Percentiles rank a stretch among this genome's conserved stretches.
Conservation (phyloP, 2,329 filamentous ascomycete genomes). For the Akanthomyces lecanii region DNA sequence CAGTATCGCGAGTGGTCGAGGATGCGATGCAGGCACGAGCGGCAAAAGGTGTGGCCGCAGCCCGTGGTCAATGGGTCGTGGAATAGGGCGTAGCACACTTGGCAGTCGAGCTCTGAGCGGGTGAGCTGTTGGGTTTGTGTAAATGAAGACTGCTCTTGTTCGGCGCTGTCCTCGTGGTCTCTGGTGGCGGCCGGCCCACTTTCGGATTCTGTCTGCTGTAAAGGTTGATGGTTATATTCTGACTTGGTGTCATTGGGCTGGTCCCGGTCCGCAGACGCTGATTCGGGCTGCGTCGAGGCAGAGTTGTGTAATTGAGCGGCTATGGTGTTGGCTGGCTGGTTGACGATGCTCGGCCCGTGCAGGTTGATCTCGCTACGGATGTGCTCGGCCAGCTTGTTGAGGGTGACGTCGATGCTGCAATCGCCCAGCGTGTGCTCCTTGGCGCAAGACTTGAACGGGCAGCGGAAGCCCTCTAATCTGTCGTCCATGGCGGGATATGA, state of each 20-base stretch:
- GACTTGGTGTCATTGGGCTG: neutral
- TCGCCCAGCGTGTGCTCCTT: constrained; percentile 73
- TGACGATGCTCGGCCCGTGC: neutral
- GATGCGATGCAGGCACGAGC: constrained; percentile 69
- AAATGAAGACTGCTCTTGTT: constrained; percentile 29
- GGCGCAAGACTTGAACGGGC: constrained; percentile 63
- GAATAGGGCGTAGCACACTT: constrained; percentile 80
- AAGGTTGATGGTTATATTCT: neutral
- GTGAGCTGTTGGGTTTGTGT: constrained; percentile 56
- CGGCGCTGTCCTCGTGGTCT: neutral
- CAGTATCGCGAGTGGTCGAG: constrained; percentile 75
- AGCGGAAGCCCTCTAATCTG: constrained; percentile 67
- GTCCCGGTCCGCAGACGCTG: neutral
- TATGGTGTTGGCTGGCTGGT: neutral
- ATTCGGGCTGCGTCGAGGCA: neutral
- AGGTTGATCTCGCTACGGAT: constrained; percentile 49
- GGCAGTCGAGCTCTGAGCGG: constrained; percentile 75
- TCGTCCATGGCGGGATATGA: constrained; percentile 70
- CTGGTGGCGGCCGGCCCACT: neutral
- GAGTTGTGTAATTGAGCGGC: neutral
- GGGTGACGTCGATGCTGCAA: constrained; percentile 70
- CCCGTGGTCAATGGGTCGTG: constrained; percentile 77
- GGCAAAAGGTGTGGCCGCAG: constrained; percentile 88
- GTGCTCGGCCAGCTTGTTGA: constrained; percentile 65
- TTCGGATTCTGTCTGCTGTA: neutral